These are phyloP conservation scores for Cynanchum wilfordii DNA, from an alignment of 257 asterid genomes.

Conservation along the genomic window DNA sequence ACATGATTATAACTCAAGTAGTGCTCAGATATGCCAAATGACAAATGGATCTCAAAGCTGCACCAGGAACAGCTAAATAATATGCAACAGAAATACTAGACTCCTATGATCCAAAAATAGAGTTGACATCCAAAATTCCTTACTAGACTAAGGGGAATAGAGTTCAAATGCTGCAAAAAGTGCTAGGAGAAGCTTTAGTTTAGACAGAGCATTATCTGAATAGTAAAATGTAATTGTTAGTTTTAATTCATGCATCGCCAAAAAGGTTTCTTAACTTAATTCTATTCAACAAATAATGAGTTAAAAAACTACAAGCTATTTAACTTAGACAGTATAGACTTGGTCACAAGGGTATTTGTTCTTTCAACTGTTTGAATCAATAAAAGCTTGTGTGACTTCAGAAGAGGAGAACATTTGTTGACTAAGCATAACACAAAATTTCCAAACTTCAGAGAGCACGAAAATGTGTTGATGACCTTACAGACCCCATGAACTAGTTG, in stretches of 20 bases:
- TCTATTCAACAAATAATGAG: background rate
- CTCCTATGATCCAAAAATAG: background rate
- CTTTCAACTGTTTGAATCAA: conserved; percentile 49
- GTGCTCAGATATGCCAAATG: background rate
- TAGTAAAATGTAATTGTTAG: too few species aligned
- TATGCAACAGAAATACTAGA: background rate
- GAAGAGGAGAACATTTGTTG: conserved; percentile 51
- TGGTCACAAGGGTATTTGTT: conserved; percentile 57
- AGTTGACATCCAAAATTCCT: background rate
- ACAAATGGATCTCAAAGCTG: background rate
- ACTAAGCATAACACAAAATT: conserved; percentile 65
- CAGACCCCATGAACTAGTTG: conserved; percentile 41
- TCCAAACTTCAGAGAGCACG: conserved; percentile 62
- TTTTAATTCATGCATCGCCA: background rate
- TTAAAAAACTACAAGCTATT: conserved; percentile 36
- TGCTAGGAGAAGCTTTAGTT: background rate
- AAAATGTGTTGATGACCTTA: conserved; percentile 34
- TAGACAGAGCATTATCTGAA: background rate
- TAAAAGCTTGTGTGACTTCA: conserved; percentile 46
- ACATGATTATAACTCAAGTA: background rate
- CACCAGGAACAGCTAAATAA: background rate
- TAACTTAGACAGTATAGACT: conserved; percentile 58
- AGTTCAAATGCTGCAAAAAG: background rate
- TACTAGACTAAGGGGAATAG: background rate
- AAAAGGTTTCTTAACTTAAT: background rate